Evolutionary conservation across 2,329 filamentous ascomycete species (phyloP), one percentile per base, ranked within the genome.

Genomic region (Ascochyta koolunga): DNA sequence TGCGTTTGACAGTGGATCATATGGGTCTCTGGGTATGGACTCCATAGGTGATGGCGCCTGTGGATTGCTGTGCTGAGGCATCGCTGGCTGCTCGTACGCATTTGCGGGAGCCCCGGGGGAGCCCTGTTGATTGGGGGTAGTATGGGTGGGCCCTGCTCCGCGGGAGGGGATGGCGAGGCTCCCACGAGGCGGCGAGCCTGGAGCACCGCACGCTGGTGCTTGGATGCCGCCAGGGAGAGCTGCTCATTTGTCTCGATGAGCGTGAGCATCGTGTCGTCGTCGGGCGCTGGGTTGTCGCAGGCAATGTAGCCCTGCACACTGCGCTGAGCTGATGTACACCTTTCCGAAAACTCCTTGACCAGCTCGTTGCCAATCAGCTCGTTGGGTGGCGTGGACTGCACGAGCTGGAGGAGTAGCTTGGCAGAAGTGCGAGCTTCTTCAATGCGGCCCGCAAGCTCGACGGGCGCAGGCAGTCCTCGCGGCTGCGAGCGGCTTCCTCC

Each of bases 241-340:
- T 93, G 89, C 75, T 98, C 95, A 71, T 96, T 96, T 13, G 91
- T 95, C 74, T 97, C 92, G 68, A 99, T 96, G 58, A 99, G 79
- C 13, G 87, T 93, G 70, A 95, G 87, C 84, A 98, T 91, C 1
- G 93, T 98, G 63, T 96, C 89, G 67, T 96, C 93, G 73, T 98
- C 95, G 0, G 93, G 93, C 1, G 85, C 72, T 0, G 93, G 93
- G 70, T 91, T 84, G 51, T 89, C 87, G 40, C 87, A 85, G 36
- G 87, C 82, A 80, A 98, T 96, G 77, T 96, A 98, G 27, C 82
- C 82, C 68, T 97, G 92, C 64, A 98, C 86, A 69, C 89, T 91
- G 48, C 88, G 84, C 46, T 90, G 88, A 4, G 93, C 93, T 50
- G 86, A 84, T 59, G 88, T 86, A 70, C 93, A 98, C 21, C 95